A percentile compares a stretch with the other conserved stretches of the same genome.
Conservation (phyloP, 495 filamentous ascomycete species). For the Lasiosphaeria miniovina region DNA sequence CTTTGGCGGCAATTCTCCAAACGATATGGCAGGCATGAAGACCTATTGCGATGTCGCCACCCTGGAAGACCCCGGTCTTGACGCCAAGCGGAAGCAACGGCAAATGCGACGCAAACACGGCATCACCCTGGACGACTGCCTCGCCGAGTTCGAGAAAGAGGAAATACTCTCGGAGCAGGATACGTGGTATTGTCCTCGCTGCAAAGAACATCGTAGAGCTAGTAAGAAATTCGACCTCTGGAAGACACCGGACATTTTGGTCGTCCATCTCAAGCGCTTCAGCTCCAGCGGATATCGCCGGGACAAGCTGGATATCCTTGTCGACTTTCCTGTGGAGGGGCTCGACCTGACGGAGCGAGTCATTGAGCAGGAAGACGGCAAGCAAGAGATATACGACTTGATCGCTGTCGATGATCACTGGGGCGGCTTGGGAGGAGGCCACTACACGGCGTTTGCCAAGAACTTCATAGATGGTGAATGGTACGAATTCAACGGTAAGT, state of each 20-base stretch:
- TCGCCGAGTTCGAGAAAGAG: slow-evolving; percentile 88
- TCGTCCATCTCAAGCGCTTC: slow-evolving; percentile 90
- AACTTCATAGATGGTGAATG: slow-evolving; percentile 83
- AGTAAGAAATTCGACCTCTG: slow-evolving; percentile 96
- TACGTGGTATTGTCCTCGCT: slow-evolving; percentile 93
- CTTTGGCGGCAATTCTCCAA: slow-evolving; percentile 56
- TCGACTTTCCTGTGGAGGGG: slow-evolving; percentile 87
- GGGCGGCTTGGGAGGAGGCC: slow-evolving; percentile 85
- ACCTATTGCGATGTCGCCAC: slow-evolving; percentile 52
- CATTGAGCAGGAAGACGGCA: slow-evolving; percentile 71
- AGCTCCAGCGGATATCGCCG: slow-evolving; percentile 70
- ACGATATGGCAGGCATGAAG: slow-evolving; percentile 33
- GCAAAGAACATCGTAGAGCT: slow-evolving; percentile 87
- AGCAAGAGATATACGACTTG: slow-evolving; percentile 82
- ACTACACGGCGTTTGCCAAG: slow-evolving; percentile 91
- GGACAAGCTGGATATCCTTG: slow-evolving; percentile 86
- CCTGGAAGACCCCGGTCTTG: slow-evolving; percentile 65
- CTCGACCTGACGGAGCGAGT: slow-evolving; percentile 78
- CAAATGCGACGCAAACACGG: slow-evolving; percentile 64
- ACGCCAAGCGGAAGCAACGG: slow-evolving; percentile 57
- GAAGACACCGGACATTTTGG: slow-evolving; percentile 91
- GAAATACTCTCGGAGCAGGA: slow-evolving; percentile 92
- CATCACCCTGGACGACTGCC: slow-evolving; percentile 82
- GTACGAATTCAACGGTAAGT: slow-evolving; percentile 93
- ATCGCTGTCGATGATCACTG: slow-evolving; percentile 95